Evolutionary conservation across 169 alveolate species (phyloP), one percentile per base, ranked within the genome.

Genomic region (Cryptosporidium baileyi): DNA sequence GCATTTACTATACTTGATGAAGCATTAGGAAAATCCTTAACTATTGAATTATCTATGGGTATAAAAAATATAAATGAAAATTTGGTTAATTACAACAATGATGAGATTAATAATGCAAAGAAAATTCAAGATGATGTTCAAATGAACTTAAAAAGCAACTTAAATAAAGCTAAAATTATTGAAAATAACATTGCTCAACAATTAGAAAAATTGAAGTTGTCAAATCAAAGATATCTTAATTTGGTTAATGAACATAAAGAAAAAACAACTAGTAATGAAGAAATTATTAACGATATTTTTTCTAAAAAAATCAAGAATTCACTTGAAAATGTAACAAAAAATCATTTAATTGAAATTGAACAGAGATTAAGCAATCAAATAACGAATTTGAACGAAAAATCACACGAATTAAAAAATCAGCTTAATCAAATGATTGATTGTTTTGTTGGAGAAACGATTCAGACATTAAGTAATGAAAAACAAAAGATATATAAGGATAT

Each of bases 381-480:
- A 24, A 40, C 60, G 2, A 26, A 32, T 38, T 13, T 74, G 28
- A 61, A 74, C 7, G 40, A 51, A 61, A 74, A 22, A 38, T 34
- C 85, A 17, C 28, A 19, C 28, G 67, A 38, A 41, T 13, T 74
- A 26, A 74, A 74, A 26, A 51, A 7, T 22, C 85, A 57, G n/a
- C 54, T 74, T 17, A 51, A 61, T 24, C 17, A 54, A 38, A 28
- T 74, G 26, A 59, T 74, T 38, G 85, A 74, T 43, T 36, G 34
- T 41, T 74, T 74, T 74, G 67, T 74, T 22, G 67, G 36, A 26
- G 67, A 57, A 30, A 32, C 85, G 13, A 40, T 44, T 19, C n/a
- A 74, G 13, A 43, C 41, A 7, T 26, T 74, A 7, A 34, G 17
- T 32, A 47, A 22, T 19, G 67, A 51, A 24, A 74, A 51, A 32